Conservation (phyloP, 2,329 filamentous ascomycete species). For the Pyrenophora teres region DNA sequence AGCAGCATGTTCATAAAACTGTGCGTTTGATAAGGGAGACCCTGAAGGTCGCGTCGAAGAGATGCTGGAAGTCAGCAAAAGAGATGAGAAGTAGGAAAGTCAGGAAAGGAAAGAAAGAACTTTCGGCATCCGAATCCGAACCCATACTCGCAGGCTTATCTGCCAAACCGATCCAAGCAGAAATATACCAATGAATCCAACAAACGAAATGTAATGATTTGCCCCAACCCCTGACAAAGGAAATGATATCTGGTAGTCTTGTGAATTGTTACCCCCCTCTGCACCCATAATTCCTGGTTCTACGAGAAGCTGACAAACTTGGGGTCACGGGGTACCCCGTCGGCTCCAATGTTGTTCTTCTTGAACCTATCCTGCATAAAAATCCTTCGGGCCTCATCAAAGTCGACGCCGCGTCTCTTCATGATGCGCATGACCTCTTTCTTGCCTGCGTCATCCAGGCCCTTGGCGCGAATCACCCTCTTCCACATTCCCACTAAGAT, state of each 20-base stretch:
- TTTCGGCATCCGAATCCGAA: constrained; percentile 1
- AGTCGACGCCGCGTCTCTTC: constrained; percentile 79
- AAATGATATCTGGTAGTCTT: constrained; percentile 5
- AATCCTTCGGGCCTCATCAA: constrained; percentile 86
- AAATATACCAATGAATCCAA: constrained; percentile 8
- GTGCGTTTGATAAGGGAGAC: not conserved
- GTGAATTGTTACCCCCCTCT: not conserved
- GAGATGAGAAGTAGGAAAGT: constrained; percentile 5
- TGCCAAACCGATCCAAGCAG: constrained; percentile 3
- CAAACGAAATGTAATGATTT: constrained; percentile 13
- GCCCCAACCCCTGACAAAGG: constrained; percentile 9
- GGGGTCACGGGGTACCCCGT: constrained; percentile 85
- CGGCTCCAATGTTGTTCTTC: constrained; percentile 84
- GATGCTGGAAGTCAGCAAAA: constrained; percentile 1
- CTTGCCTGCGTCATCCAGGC: constrained; percentile 81
- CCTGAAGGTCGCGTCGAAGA: constrained; percentile 1
- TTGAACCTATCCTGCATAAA: constrained; percentile 86
- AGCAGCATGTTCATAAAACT: not conserved
- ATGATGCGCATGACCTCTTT: constrained; percentile 85
- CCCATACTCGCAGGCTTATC: constrained; percentile 2
- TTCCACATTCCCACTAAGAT: constrained; percentile 78
- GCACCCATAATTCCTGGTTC: not conserved
- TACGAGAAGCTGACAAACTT: constrained; percentile 91
- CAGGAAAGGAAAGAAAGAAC: not conserved
- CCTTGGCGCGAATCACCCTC: constrained; percentile 78